Evolutionary conservation across 2,329 filamentous ascomycete genomes (phyloP).

Genomic region (Cladosporium sp.): DNA sequence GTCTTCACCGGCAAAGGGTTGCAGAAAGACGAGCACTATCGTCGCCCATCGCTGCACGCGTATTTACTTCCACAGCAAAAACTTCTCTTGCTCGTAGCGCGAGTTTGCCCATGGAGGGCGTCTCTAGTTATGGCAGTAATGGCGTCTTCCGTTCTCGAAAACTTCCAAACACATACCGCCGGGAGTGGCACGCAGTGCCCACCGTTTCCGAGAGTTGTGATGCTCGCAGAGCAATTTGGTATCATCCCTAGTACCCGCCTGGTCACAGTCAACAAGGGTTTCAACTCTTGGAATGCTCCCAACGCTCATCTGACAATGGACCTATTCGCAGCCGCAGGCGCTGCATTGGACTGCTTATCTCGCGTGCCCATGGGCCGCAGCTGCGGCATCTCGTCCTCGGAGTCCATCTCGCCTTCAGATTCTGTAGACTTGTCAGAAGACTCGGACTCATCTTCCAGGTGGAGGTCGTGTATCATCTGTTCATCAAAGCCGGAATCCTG

Average conservation of each 20-base stretch:
- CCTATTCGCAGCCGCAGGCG: neutral
- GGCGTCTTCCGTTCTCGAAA: neutral
- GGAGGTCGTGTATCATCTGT: slow-evolving; percentile 26
- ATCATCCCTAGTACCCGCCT: neutral
- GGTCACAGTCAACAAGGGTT: neutral
- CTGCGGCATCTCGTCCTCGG: slow-evolving; percentile 7
- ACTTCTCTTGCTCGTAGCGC: neutral
- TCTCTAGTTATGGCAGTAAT: neutral
- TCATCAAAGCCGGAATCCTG: slow-evolving; percentile 44
- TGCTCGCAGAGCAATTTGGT: neutral
- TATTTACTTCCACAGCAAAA: neutral
- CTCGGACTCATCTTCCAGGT: slow-evolving; percentile 9
- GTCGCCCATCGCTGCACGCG: neutral
- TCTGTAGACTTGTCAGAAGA: neutral
- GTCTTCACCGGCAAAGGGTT: neutral
- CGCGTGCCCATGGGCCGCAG: neutral
- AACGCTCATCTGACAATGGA: neutral
- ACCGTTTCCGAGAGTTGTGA: neutral
- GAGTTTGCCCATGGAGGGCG: neutral
- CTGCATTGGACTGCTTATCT: neutral
- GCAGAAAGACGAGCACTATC: neutral
- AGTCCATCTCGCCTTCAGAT: slow-evolving; percentile 6
- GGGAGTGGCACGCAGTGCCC: neutral
- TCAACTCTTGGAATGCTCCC: neutral
- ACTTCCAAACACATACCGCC: neutral